Percentiles rank a stretch among this genome's conserved stretches.
These are phyloP conservation scores for Skeletonema marinoi DNA, from an alignment of 108 stramenopile genomes.

Conservation along the genomic window DNA sequence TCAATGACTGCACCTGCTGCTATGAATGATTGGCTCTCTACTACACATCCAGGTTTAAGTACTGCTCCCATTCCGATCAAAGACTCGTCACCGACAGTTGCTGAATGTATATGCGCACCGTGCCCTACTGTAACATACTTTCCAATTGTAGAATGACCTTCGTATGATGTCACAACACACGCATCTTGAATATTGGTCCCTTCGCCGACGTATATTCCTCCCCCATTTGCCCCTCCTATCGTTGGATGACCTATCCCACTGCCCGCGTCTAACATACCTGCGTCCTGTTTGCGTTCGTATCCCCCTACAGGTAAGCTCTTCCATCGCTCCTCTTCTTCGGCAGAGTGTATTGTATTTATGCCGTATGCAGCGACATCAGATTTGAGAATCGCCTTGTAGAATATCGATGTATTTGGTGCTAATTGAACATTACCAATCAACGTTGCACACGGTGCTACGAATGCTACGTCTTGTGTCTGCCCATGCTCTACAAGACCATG, in stretches of 20 bases:
- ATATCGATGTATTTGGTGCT: constrained; percentile 70
- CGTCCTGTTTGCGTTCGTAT: constrained; percentile 28
- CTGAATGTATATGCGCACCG: constrained; percentile 81
- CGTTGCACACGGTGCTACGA: constrained; percentile 84
- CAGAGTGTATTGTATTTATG: constrained; percentile 15
- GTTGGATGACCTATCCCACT: constrained; percentile 47
- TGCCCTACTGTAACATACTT: constrained; percentile 89
- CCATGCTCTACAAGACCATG: background rate
- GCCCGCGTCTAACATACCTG: constrained; percentile 29
- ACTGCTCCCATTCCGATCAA: constrained; percentile 89
- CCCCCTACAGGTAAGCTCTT: constrained; percentile 27
- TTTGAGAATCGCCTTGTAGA: constrained; percentile 81
- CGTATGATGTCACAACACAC: constrained; percentile 68
- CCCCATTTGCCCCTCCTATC: constrained; percentile 55
- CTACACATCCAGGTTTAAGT: constrained; percentile 61
- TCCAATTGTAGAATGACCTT: constrained; percentile 71
- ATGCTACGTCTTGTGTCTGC: constrained; percentile 54
- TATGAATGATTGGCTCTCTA: constrained; percentile 72
- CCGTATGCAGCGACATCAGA: constrained; percentile 78
- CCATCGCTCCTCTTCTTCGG: constrained; percentile 42
- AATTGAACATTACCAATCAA: constrained; percentile 83
- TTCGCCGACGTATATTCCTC: constrained; percentile 83
- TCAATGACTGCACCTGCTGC: constrained; percentile 84
- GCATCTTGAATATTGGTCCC: constrained; percentile 89
- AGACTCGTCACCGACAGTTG: constrained; percentile 75